A percentile compares a stretch with the other conserved stretches of the same genome.
phyloP scores from a whole-genome alignment of 768 basidiomycete species.

The Pleurotus tuber-regium region DNA sequence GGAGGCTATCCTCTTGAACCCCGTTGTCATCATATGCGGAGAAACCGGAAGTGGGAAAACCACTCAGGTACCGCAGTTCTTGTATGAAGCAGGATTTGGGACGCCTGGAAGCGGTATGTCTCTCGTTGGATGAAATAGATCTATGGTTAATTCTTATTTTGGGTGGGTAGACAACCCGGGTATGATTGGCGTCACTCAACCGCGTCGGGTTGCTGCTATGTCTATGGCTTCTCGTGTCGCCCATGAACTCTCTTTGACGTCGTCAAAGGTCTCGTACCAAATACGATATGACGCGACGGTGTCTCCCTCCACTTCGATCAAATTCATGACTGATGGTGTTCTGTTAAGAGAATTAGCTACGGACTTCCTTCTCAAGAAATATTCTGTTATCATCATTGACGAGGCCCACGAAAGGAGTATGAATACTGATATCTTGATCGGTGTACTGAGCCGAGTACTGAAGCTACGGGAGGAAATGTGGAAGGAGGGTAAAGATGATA shows the following conservation, averaged over 20 bases:
- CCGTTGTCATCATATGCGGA: slow-evolving; percentile 81
- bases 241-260: slow-evolving; percentile 84
- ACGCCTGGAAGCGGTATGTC: slow-evolving; percentile 70
- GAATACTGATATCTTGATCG: slow-evolving; percentile 97
- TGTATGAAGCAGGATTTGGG: slow-evolving; percentile 97
- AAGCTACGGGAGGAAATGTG: slow-evolving; percentile 89
- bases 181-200: slow-evolving; percentile 97
- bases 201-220: slow-evolving; percentile 94
- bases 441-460: slow-evolving; percentile 91
- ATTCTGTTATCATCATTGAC: slow-evolving; percentile 94
- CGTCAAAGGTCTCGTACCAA: slow-evolving; percentile 88
- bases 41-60: slow-evolving; percentile 99
- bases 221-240: slow-evolving; percentile 93
- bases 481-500: slow-evolving; percentile 68
- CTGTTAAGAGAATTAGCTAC: slow-evolving; percentile 87
- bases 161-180: slow-evolving; percentile 85
- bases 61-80: slow-evolving; percentile 95
- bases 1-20: slow-evolving; percentile 85
- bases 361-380: slow-evolving; percentile 92
- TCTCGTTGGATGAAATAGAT: not conserved
- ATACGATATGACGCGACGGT: slow-evolving; percentile 97
- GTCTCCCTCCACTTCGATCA: slow-evolving; percentile 86
- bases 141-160: not conserved
- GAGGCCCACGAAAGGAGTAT: slow-evolving; percentile 98
- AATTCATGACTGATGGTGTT: slow-evolving; percentile 99